Conservation (phyloP, 2,329 filamentous ascomycete genomes). For the Cladophialophora carrionii region DNA sequence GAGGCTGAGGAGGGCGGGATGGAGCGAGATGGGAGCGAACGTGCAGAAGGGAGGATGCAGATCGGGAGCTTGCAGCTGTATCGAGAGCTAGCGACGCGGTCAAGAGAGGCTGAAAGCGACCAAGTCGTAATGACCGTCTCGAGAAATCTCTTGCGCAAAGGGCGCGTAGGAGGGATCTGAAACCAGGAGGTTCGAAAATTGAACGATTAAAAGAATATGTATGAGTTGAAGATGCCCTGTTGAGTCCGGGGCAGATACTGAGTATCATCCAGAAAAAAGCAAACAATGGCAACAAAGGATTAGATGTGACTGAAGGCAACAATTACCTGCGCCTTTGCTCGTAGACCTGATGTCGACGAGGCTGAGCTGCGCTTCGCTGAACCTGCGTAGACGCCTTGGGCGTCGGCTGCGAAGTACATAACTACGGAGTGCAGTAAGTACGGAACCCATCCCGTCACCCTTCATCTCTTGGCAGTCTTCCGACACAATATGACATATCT, state of each 20-base stretch:
- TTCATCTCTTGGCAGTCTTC: background rate
- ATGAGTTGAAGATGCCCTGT: slow-evolving; percentile 25
- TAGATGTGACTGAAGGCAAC: background rate
- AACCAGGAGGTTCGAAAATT: slow-evolving; percentile 4
- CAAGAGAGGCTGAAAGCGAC: background rate
- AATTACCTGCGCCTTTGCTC: background rate
- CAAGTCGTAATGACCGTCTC: slow-evolving; percentile 4
- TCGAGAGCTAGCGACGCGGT: background rate
- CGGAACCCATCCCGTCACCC: background rate
- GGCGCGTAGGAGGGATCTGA: slow-evolving; percentile 7
- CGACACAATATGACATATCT: background rate
- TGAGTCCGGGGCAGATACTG: slow-evolving; percentile 24
- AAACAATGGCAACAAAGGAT: slow-evolving; percentile 6
- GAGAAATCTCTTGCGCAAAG: background rate
- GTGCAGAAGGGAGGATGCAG: slow-evolving; percentile 6
- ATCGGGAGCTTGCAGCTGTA: slow-evolving; percentile 16
- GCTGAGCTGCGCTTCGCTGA: background rate
- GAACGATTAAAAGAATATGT: slow-evolving; percentile 23
- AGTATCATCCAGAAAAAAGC: slow-evolving; percentile 31
- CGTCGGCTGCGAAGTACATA: background rate
- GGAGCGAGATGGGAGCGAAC: background rate
- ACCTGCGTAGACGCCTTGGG: background rate
- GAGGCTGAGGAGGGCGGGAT: background rate
- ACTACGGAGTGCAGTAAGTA: too few species aligned
- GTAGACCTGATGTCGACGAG: background rate